These are phyloP conservation scores for Mayamaea pseudoterrestris DNA, from an alignment of 108 stramenopile genomes.

Conservation along the genomic window DNA sequence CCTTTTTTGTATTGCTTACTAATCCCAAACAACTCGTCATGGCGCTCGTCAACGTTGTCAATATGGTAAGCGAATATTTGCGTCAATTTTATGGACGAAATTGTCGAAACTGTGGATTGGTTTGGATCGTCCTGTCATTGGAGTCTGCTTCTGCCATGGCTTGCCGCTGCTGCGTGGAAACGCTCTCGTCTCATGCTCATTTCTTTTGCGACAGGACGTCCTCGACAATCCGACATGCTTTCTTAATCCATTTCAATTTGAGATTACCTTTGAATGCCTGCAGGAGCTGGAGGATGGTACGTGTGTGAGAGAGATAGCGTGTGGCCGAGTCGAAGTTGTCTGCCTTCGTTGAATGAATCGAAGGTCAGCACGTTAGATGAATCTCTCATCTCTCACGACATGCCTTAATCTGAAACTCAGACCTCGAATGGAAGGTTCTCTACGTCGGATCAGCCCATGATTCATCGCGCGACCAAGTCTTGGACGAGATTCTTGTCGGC, in stretches of 20 bases:
- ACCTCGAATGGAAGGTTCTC: constrained; percentile 95
- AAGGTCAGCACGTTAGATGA: not conserved
- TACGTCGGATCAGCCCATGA: constrained; percentile 96
- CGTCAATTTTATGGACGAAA: not conserved
- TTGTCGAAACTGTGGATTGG: not conserved
- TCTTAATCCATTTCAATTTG: constrained; percentile 92
- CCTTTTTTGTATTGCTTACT: not conserved
- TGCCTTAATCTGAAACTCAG: constrained; percentile 12
- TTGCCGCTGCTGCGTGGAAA: not conserved
- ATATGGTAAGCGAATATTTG: constrained; percentile 49
- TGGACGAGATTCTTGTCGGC: constrained; percentile 95
- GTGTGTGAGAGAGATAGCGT: not conserved
- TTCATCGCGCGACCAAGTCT: constrained; percentile 75
- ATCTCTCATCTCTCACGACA: constrained; percentile 1
- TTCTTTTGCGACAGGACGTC: constrained; percentile 47
- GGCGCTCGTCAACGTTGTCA: constrained; percentile 74
- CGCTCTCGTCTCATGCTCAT: constrained; percentile 1
- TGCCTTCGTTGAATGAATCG: not conserved
- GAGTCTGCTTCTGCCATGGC: not conserved
- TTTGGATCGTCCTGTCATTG: not conserved
- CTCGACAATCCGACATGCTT: constrained; percentile 93
- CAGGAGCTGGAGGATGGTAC: constrained; percentile 62
- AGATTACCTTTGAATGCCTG: constrained; percentile 97
- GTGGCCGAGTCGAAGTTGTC: not conserved
- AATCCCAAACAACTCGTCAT: constrained; percentile 17